phyloP scores from a whole-genome alignment of 345 rosid species.

The Moricandia arvensis region DNA sequence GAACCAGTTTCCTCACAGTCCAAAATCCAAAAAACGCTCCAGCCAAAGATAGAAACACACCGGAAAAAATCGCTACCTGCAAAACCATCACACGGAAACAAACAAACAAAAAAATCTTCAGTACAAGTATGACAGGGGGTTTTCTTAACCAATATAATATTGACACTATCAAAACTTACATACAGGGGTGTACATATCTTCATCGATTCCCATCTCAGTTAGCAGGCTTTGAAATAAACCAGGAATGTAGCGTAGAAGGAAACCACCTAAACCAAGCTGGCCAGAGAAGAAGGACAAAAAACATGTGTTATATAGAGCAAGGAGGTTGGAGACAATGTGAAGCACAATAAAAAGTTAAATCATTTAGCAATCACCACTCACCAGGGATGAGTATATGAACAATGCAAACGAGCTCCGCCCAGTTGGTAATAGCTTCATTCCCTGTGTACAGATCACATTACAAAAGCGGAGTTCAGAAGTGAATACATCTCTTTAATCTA shows the following conservation, averaged over 20 bases:
- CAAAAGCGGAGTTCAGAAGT: neutral
- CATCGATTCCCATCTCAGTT: conserved; percentile 75
- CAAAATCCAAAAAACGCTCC: conserved; percentile 99
- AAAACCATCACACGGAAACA: neutral
- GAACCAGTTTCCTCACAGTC: conserved; percentile 79
- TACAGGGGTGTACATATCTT: conserved; percentile 99
- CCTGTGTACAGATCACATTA: conserved; percentile 52
- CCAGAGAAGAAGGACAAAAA: neutral
- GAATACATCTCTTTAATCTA: neutral
- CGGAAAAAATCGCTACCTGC: conserved; percentile 72
- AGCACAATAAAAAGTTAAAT: neutral
- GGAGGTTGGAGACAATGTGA: neutral
- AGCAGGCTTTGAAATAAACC: conserved; percentile 57
- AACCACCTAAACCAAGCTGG: conserved; percentile 89
- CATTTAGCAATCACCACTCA: conserved; percentile 56
- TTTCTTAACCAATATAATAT: conserved; percentile 1
- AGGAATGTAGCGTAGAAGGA: conserved; percentile 77
- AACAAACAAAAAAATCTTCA: neutral
- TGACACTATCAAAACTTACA: conserved; percentile 59
- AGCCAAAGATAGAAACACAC: conserved; percentile 64
- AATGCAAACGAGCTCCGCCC: conserved; percentile 84
- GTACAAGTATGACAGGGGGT: neutral
- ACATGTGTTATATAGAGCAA: neutral
- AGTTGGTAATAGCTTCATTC: conserved; percentile 92
- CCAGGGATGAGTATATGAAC: conserved; percentile 74